phyloP scores from a whole-genome alignment of 495 filamentous ascomycete genomes.

The Podospora anserina region DNA sequence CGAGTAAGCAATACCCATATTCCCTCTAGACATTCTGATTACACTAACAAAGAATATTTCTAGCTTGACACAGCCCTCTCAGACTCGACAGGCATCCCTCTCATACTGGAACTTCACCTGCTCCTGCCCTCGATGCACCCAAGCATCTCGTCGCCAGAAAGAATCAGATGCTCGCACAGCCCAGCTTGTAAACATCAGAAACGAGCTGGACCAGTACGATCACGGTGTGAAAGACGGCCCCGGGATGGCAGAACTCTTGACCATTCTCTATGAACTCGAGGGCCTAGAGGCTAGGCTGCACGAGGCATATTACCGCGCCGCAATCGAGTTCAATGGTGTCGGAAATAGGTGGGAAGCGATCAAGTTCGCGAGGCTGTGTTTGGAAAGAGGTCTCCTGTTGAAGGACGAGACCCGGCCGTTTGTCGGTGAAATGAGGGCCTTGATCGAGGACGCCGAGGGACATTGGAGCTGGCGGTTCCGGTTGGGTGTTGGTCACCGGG shows the following conservation, averaged over 20 bases:
- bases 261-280: conserved; percentile 2
- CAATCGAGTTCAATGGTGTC: background rate
- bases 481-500: background rate
- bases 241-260: background rate
- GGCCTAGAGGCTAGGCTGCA: conserved; percentile 1
- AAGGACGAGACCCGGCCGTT: background rate
- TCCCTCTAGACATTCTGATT: background rate
- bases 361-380: background rate
- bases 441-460: background rate
- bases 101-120: conserved; percentile 38
- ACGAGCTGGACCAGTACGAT: conserved; percentile 35
- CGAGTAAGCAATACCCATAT: conserved; percentile 25
- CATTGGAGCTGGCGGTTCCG: conserved; percentile 9
- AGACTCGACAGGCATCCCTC: conserved; percentile 26
- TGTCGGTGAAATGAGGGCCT: background rate
- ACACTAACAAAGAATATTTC: background rate
- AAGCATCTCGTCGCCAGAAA: conserved; percentile 25
- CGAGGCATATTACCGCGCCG: conserved; percentile 6
- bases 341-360: background rate
- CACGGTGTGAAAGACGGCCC: background rate
- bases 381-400: background rate
- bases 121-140: conserved; percentile 34
- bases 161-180: conserved; percentile 32
- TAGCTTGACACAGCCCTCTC: conserved; percentile 31
- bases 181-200: conserved; percentile 28